Conservation (phyloP, 1,284 basidiomycete species). For the Apiotrichum montevideense region DNA sequence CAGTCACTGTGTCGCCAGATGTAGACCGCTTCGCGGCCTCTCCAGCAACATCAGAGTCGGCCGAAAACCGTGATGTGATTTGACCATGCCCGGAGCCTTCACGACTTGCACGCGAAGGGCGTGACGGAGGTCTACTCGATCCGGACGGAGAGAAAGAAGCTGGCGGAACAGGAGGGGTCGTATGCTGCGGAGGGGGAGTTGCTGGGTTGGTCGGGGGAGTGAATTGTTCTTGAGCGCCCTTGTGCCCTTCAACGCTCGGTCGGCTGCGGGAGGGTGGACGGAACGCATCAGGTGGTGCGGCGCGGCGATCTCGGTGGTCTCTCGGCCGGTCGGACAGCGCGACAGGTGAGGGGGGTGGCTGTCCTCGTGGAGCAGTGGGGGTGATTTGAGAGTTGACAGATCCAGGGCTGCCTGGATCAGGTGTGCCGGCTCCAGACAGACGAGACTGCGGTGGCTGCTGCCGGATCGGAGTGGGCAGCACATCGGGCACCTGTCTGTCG, state of each 20-base stretch:
- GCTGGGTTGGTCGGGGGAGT: neutral
- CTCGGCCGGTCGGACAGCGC: constrained; percentile 27
- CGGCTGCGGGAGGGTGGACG: constrained; percentile 31
- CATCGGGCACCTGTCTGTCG: constrained; percentile 18
- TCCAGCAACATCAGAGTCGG: constrained; percentile 35
- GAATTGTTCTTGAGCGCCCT: neutral
- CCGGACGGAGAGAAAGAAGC: neutral
- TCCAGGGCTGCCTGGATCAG: constrained; percentile 11
- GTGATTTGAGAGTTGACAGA: constrained; percentile 11
- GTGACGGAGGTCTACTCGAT: constrained; percentile 17
- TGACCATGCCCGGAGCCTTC: constrained; percentile 23
- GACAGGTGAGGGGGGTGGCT: constrained; percentile 5
- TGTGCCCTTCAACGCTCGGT: neutral
- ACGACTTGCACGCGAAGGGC: constrained; percentile 28
- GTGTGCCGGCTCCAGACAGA: neutral
- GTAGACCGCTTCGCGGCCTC: neutral
- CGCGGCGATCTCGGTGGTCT: constrained; percentile 15
- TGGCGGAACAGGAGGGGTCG: constrained; percentile 17
- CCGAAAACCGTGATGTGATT: constrained; percentile 34
- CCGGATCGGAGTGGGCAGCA: neutral
- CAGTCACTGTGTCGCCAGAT: neutral
- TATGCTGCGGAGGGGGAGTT: neutral
- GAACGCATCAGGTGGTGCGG: constrained; percentile 46
- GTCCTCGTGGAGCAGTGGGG: neutral
- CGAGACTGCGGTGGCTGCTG: neutral